Base-by-base conservation (phyloP, 2,329 filamentous ascomycete genomes). In the Diaporthe sp. region DNA sequence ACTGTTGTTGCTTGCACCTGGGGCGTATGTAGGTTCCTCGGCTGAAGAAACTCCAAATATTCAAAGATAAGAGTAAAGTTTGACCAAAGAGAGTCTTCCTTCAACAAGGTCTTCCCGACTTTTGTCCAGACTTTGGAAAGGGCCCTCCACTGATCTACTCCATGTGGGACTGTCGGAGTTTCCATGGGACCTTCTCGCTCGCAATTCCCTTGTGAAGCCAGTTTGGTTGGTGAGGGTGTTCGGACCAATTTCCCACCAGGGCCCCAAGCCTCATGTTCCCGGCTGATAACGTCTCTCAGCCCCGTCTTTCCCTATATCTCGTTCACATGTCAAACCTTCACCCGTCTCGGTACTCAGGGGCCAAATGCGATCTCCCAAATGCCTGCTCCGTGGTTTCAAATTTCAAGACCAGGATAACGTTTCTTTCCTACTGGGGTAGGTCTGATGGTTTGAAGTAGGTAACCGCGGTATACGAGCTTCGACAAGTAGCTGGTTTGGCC, bases 401-500 rank as follows among this genome's bases (percentile, higher is more conserved):
- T 34, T 31, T 12, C 15, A 13, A 19, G 17, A 49, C 10, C 17
- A 34, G 10, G 44, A 4, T 10, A 31, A 37, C 9, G 0, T 22
- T 22, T 0, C 2, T 5, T 3, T 13, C 22, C 15, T 7, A 9
- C 1, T 9, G 10, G 39, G 57, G 10, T 9, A 7, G 15, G 19
- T 34, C 9, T 22, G 17, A 34, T n/a, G 4, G 19, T 34, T 5
- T 15, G 42, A 49, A 4, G 28, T n/a, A 2, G 5, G 13, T 49
- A 39, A 39, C 37, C 2, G 17, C 8, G n/a, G 25, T 12, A 13
- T 15, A 34, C 4, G 42, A 34, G 17, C 10, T 22, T 4, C 4
- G 8, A 34, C 0, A 0, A 61, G 2, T 39, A 8, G 6, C 19
- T 67, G 3, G 4, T 2, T 2, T 37, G 10, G 6, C 1, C 1